These are phyloP conservation scores for Xylariales sp. DNA, from an alignment of 2,329 filamentous ascomycete species.

Conservation along the genomic window DNA sequence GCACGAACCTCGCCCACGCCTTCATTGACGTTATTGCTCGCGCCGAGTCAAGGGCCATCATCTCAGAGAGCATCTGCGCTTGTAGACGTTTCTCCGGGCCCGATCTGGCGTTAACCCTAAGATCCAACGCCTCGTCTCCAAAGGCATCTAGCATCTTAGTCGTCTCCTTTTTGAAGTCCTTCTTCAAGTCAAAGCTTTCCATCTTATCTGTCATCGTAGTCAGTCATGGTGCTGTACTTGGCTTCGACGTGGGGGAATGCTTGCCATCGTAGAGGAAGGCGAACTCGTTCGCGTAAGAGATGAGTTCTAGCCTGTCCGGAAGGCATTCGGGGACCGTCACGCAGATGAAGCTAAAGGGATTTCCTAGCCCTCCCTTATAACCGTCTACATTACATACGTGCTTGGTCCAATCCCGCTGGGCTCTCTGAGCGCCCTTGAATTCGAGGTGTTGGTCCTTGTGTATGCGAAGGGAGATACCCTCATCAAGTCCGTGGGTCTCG, in stretches of 20 bases:
- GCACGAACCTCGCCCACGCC: conserved; percentile 44
- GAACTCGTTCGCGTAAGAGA: conserved; percentile 56
- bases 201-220: conserved; percentile 31
- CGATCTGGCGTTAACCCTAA: conserved; percentile 28
- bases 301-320: conserved; percentile 54
- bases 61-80: conserved; percentile 45
- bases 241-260: conserved; percentile 2
- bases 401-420: conserved; percentile 53
- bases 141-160: conserved; percentile 43
- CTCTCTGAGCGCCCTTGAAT: conserved; percentile 45
- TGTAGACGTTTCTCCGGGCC: conserved; percentile 42
- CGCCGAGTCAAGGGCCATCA: conserved; percentile 46
- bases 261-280: conserved; percentile 54
- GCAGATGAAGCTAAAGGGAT: conserved; percentile 48
- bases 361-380: conserved; percentile 49
- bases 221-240: conserved; percentile 21
- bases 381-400: conserved; percentile 45
- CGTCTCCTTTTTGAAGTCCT: conserved; percentile 30
- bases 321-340: conserved; percentile 53
- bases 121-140: conserved; percentile 34
- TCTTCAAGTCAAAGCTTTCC: conserved; percentile 39
- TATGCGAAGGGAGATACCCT: conserved; percentile 45
- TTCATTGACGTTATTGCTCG: conserved; percentile 46
- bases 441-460: conserved; percentile 45
- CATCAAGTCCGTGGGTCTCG: conserved; percentile 47